phyloP scores from a whole-genome alignment of 192 early-diverging fungal genomes.

The Gaertneriomyces semiglobifer region DNA sequence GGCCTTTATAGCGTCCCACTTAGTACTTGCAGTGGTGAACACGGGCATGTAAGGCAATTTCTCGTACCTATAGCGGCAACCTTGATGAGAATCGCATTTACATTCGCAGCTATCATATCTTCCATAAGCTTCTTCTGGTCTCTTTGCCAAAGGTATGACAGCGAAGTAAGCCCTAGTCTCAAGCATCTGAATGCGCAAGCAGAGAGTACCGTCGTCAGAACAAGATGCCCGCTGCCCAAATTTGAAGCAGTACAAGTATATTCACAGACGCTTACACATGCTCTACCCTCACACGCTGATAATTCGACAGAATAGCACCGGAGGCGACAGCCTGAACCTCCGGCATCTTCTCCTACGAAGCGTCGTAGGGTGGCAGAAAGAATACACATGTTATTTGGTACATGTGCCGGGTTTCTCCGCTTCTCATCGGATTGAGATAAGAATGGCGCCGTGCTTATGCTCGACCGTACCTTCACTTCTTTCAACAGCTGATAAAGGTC shows the following conservation, averaged over 20 bases:
- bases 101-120: constrained; percentile 77
- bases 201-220: background rate
- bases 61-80: constrained; percentile 71
- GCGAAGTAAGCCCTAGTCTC: constrained; percentile 76
- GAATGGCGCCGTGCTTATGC: too few species aligned
- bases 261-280: constrained; percentile 65
- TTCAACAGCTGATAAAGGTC: constrained; percentile 77
- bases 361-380: too few species aligned
- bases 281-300: constrained; percentile 96
- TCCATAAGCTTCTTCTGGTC: constrained; percentile 76
- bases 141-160: constrained; percentile 88
- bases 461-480: constrained; percentile 59
- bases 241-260: background rate
- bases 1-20: constrained; percentile 39
- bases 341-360: constrained; percentile 54
- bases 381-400: too few species aligned
- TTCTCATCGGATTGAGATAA: too few species aligned
- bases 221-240: background rate
- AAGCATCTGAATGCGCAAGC: constrained; percentile 54
- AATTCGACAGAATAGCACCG: constrained; percentile 95
- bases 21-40: background rate
- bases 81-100: constrained; percentile 88
- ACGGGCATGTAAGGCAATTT: background rate
- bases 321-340: constrained; percentile 83
- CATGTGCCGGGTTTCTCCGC: too few species aligned